Percentiles rank a stretch among this genome's conserved stretches.
Conservation (phyloP, 1,139 yeast genomes). For the Blastobotrys elegans region DNA sequence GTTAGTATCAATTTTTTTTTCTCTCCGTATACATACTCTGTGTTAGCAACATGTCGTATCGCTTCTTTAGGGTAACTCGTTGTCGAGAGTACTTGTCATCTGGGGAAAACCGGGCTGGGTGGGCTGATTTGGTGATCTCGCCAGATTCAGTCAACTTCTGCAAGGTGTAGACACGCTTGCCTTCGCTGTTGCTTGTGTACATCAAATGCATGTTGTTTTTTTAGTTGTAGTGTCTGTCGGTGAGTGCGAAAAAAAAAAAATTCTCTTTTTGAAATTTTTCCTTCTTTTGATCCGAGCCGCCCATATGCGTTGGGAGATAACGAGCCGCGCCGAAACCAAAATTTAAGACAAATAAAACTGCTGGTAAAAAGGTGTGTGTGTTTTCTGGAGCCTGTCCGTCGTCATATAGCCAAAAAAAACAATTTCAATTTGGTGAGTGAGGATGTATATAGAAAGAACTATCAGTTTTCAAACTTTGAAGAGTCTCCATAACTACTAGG, state of each 20-base stretch:
- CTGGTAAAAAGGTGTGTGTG: too few relatives aligned
- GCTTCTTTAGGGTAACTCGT: constrained; percentile 95
- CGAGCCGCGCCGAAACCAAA: too few relatives aligned
- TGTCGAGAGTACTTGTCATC: constrained; percentile 99
- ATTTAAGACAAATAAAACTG: too few relatives aligned
- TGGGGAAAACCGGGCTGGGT: constrained; percentile 99
- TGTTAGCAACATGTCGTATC: constrained; percentile 84
- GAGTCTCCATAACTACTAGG: too few relatives aligned
- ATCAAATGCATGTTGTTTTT: constrained; percentile 81
- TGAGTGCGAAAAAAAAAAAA: background rate
- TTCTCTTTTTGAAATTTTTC: background rate
- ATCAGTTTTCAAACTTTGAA: too few relatives aligned
- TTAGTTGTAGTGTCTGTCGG: background rate
- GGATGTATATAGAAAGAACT: too few relatives aligned
- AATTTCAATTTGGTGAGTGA: too few relatives aligned
- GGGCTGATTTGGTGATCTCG: constrained; percentile 97
- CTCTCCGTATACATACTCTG: constrained; percentile 44
- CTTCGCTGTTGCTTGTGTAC: constrained; percentile 93
- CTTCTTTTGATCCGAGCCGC: background rate
- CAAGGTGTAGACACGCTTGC: constrained; percentile 92
- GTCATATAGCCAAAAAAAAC: too few relatives aligned
- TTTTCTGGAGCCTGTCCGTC: too few relatives aligned
- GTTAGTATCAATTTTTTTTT: too few relatives aligned
- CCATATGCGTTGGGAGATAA: background rate
- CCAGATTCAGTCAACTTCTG: constrained; percentile 76